Percentiles rank a stretch among this genome's conserved stretches.
Conservation (phyloP, 192 early-diverging fungal species). For the Pilobolus umbonatus region DNA sequence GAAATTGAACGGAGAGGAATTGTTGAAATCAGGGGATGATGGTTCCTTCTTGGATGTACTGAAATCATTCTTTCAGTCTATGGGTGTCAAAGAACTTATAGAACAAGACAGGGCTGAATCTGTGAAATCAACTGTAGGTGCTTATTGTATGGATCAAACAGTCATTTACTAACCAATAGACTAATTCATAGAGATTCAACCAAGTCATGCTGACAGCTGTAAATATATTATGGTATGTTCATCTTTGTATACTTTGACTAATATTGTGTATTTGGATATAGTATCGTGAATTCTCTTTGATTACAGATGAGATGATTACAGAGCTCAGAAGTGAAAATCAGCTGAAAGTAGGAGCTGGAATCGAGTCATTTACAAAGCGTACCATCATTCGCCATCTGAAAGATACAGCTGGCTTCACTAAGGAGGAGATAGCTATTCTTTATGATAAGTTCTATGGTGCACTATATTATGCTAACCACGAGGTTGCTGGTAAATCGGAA, state of each 20-base stretch:
- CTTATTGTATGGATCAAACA: not conserved
- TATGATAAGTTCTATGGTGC: conserved; percentile 77
- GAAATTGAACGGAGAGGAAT: conserved; percentile 83
- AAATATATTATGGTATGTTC: not conserved
- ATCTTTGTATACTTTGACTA: not conserved
- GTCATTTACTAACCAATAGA: not conserved
- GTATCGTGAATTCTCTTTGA: conserved; percentile 76
- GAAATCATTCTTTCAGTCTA: conserved; percentile 77
- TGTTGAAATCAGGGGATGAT: conserved; percentile 66
- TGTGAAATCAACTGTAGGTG: conserved; percentile 3
- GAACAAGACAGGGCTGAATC: conserved; percentile 2
- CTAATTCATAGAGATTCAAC: conserved; percentile 62
- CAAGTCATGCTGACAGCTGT: conserved; percentile 82
- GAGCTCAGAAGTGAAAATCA: conserved; percentile 70
- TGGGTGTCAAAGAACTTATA: conserved; percentile 54
- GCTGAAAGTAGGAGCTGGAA: conserved; percentile 73
- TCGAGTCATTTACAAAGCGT: conserved; percentile 79
- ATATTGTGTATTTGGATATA: conserved; percentile 10
- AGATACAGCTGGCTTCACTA: conserved; percentile 60
- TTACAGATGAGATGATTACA: conserved; percentile 61
- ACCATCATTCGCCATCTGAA: conserved; percentile 66
- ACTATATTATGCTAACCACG: conserved; percentile 45
- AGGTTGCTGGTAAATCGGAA: conserved; percentile 5
- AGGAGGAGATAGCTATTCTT: conserved; percentile 69
- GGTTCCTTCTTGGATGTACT: conserved; percentile 77